Conservation (phyloP, 2,329 filamentous ascomycete species). For the Trichophyton schoenleinii region DNA sequence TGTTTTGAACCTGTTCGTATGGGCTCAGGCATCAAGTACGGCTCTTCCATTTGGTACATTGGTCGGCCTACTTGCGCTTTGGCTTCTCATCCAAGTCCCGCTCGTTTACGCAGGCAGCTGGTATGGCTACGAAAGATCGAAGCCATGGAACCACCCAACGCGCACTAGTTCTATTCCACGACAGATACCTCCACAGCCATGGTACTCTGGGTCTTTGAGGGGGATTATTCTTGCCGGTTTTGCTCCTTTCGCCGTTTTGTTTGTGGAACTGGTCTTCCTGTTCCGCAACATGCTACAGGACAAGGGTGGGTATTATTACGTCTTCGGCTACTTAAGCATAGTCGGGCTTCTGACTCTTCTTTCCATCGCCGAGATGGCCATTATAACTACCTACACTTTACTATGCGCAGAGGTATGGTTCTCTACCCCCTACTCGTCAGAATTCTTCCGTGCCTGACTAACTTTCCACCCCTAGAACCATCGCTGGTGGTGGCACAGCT, state of each 20-base stretch:
- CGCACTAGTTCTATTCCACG: conserved; percentile 60
- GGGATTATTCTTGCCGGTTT: conserved; percentile 60
- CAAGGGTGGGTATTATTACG: conserved; percentile 84
- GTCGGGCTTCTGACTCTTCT: conserved; percentile 60
- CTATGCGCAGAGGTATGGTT: conserved; percentile 58
- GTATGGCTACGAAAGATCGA: conserved; percentile 56
- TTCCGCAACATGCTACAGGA: conserved; percentile 84
- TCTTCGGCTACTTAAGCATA: conserved; percentile 72
- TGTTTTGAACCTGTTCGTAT: conserved; percentile 76
- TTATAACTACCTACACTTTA: conserved; percentile 71
- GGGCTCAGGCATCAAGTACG: conserved; percentile 78
- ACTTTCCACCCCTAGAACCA: conserved; percentile 47
- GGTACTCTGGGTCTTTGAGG: conserved; percentile 56
- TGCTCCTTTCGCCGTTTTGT: conserved; percentile 75
- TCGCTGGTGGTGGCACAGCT: conserved; percentile 88
- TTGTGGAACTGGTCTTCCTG: conserved; percentile 75
- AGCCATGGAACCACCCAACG: conserved; percentile 68
- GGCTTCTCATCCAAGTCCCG: conserved; percentile 76
- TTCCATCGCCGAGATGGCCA: conserved; percentile 69
- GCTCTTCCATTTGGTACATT: conserved; percentile 74
- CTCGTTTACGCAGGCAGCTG: conserved; percentile 71
- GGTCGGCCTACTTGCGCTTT: conserved; percentile 58
- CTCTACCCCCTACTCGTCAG: background rate
- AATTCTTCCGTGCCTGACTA: background rate
- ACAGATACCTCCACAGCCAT: conserved; percentile 60